Conservation (phyloP, 2,329 filamentous ascomycete genomes). For the Nigrospora sphaerica region DNA sequence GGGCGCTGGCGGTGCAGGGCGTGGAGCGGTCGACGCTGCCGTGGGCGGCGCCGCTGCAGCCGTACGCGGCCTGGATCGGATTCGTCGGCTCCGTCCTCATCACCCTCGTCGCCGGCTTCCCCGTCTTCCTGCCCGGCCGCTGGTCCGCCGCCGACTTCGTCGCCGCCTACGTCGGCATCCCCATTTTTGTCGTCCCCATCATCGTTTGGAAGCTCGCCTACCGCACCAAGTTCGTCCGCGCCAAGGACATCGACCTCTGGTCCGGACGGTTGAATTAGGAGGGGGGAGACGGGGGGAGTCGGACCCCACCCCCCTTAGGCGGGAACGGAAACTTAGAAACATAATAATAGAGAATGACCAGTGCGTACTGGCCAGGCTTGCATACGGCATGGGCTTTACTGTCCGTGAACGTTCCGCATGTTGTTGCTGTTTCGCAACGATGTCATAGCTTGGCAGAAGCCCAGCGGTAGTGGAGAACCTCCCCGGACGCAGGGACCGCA, state of each 20-base stretch:
- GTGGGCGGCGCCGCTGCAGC: slow-evolving; percentile 6
- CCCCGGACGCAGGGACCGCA: too few species aligned
- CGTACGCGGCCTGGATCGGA: slow-evolving; percentile 7
- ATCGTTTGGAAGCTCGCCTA: slow-evolving; percentile 31
- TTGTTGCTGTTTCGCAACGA: too few species aligned
- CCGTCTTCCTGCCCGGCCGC: slow-evolving; percentile 16
- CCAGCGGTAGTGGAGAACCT: too few species aligned
- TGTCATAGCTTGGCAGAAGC: too few species aligned
- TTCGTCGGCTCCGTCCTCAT: slow-evolving; percentile 9
- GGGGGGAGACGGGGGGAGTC: too few species aligned
- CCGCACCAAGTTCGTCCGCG: slow-evolving; percentile 23
- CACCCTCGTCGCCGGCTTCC: slow-evolving; percentile 17
- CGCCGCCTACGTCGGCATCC: slow-evolving; percentile 31
- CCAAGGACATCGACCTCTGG: slow-evolving; percentile 16
- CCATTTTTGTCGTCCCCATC: slow-evolving; percentile 31
- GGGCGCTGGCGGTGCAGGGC: slow-evolving; percentile 4
- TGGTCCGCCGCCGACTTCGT: slow-evolving; percentile 24
- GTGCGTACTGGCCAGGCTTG: too few species aligned
- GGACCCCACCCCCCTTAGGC: too few species aligned
- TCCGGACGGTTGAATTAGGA: slow-evolving; percentile 11
- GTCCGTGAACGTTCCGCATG: too few species aligned
- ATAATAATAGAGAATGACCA: too few species aligned
- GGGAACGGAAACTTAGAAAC: too few species aligned
- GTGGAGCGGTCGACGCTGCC: slow-evolving; percentile 4
- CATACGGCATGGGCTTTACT: too few species aligned